Conservation (phyloP, 2,329 filamentous ascomycete species). For the Calonectria leucothoes region DNA sequence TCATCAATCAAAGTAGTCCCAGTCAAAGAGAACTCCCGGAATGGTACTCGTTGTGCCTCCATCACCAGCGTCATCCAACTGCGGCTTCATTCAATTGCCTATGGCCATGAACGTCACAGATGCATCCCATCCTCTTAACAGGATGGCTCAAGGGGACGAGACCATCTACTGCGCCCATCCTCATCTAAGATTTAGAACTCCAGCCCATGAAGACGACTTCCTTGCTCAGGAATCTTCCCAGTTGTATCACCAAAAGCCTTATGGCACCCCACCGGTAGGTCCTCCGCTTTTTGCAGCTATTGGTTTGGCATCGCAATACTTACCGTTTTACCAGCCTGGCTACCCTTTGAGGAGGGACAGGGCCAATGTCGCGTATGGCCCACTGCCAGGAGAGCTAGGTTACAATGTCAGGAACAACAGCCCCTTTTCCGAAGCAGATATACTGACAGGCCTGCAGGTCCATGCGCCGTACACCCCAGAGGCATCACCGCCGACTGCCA, state of each 20-base stretch:
- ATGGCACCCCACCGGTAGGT: conserved; percentile 33
- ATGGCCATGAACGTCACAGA: conserved; percentile 24
- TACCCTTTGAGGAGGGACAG: conserved; percentile 24
- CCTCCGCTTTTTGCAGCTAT: neutral
- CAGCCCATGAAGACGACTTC: conserved; percentile 33
- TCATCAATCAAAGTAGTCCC: neutral
- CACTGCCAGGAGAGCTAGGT: conserved; percentile 32
- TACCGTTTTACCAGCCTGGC: conserved; percentile 17
- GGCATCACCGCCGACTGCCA: conserved; percentile 59
- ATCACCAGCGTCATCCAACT: conserved; percentile 57
- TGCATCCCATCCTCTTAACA: conserved; percentile 28
- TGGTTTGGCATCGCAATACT: neutral
- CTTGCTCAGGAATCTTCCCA: conserved; percentile 30
- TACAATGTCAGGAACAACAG: conserved; percentile 32
- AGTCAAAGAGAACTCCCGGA: conserved; percentile 21
- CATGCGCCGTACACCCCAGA: conserved; percentile 55
- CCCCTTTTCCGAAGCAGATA: neutral
- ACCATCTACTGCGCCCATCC: conserved; percentile 19
- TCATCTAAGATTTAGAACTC: conserved; percentile 32
- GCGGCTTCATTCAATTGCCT: conserved; percentile 29
- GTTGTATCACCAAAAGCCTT: conserved; percentile 29
- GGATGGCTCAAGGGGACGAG: conserved; percentile 19
- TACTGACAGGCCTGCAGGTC: conserved; percentile 25
- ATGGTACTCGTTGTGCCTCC: conserved; percentile 55
- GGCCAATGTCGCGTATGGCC: conserved; percentile 29